Base-by-base conservation (phyloP, 1,284 basidiomycete genomes). In the Apiotrichum montevideense region DNA sequence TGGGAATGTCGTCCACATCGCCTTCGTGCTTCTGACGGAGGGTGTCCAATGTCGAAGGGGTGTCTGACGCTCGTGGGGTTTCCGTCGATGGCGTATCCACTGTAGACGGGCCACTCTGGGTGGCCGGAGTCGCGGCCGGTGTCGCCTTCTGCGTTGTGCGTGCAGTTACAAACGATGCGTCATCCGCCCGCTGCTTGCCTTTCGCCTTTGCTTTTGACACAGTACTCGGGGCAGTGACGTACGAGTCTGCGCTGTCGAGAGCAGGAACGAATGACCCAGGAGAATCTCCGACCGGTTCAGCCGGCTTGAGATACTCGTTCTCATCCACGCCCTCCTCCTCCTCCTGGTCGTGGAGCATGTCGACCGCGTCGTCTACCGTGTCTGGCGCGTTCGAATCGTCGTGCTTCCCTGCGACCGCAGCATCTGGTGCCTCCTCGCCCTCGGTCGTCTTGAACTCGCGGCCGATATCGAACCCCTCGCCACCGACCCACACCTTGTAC, bases 401-500 rank as follows among this genome's bases (percentile, higher is more conserved):
- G 15, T 21, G 21, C 21, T 35, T 39, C 13, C 35, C 47, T 0
- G 15, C 37, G 11, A 46, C 45, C 10, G 40, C 50, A 1, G 55
- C 35, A 7, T 56, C 55, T 13, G 49, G 21, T 0, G 11, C 32
- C 8, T 14, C 32, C 9, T 35, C 44, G 7, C 35, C 41, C 2
- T n/a, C 32, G 9, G 21, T 11, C n/a, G 33, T 46, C 40, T 59
- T 35, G 54, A 73, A 75, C 56, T 75, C 73, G 52, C 64, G 55
- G 2, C 73, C 73, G 43, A 75, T 72, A 55, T 73, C 71, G 53
- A 75, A 75, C 34, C 71, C 72, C 49, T 70, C 67, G 33, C 47
- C 47, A 21, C 73, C 73, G 41, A 70, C 52, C 72, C 72, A 74
- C 29, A 41, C 52, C 33, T 46, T 46, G 44, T 7, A 29, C 48